Evolutionary conservation across 2,329 filamentous ascomycete genomes (phyloP).

Genomic region (Colletotrichum sp.): DNA sequence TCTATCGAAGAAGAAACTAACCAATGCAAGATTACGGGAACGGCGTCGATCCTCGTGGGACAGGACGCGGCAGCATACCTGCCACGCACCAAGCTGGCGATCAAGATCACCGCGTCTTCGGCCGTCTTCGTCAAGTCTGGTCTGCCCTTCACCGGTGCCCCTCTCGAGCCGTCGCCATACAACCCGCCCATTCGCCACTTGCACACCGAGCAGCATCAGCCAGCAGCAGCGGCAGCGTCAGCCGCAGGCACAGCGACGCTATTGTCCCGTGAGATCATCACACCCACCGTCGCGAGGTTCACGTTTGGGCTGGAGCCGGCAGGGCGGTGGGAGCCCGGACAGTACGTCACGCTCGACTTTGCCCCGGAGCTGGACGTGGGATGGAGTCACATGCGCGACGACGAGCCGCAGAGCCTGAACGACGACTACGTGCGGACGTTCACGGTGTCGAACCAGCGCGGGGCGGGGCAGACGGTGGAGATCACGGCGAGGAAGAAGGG

Average conservation of each 20-base stretch:
- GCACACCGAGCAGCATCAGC: slow-evolving; percentile 50
- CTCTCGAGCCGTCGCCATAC: slow-evolving; percentile 73
- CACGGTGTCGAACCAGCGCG: slow-evolving; percentile 71
- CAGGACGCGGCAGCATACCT: slow-evolving; percentile 66
- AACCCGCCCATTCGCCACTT: slow-evolving; percentile 77
- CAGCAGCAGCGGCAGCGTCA: neutral
- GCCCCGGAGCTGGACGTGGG: slow-evolving; percentile 70
- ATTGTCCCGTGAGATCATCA: slow-evolving; percentile 61
- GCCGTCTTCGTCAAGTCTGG: slow-evolving; percentile 68
- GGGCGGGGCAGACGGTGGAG: slow-evolving; percentile 55
- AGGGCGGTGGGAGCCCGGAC: slow-evolving; percentile 67
- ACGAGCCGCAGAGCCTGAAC: slow-evolving; percentile 80
- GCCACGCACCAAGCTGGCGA: slow-evolving; percentile 73
- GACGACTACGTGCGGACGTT: slow-evolving; percentile 87
- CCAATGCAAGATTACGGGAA: slow-evolving; percentile 61
- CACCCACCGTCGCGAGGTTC: slow-evolving; percentile 72
- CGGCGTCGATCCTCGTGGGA: slow-evolving; percentile 69
- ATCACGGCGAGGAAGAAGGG: slow-evolving; percentile 77
- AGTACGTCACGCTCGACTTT: slow-evolving; percentile 81
- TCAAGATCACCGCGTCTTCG: slow-evolving; percentile 68
- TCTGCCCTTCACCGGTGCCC: slow-evolving; percentile 69
- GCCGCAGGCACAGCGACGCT: slow-evolving; percentile 55
- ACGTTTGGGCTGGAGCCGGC: slow-evolving; percentile 43
- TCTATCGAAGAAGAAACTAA: neutral
- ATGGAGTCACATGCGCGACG: slow-evolving; percentile 84